Percentiles rank a stretch among this genome's conserved stretches.
phyloP scores from a whole-genome alignment of 192 early-diverging fungal genomes.

The Mortierella alpina region DNA sequence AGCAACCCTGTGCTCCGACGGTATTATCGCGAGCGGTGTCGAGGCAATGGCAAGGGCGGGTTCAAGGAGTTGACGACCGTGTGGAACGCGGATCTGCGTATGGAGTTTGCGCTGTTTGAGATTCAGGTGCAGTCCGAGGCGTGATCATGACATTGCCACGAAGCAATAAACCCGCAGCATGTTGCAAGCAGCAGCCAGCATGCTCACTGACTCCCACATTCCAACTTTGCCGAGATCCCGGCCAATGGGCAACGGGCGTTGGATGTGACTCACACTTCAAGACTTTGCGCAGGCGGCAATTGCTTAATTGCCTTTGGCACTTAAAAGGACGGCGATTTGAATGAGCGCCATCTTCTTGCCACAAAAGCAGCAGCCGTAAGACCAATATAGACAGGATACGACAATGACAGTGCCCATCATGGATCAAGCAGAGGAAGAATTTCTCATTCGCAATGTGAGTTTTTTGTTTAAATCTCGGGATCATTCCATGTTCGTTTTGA shows the following conservation, averaged over 20 bases:
- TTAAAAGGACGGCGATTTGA: not conserved
- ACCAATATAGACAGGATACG: not conserved
- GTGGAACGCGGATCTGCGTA: constrained; percentile 3
- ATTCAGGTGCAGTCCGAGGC: not conserved
- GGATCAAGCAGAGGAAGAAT: constrained; percentile 8
- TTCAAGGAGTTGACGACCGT: constrained; percentile 20
- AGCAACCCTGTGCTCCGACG: constrained; percentile 12
- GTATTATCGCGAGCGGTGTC: constrained; percentile 31
- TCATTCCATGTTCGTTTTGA: not conserved
- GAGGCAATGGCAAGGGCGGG: constrained; percentile 14
- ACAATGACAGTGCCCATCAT: not conserved
- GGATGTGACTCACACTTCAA: too few species aligned
- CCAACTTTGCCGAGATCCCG: too few species aligned
- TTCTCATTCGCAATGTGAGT: constrained; percentile 34
- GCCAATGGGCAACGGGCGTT: too few species aligned
- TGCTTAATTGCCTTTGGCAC: too few species aligned
- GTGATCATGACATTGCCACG: too few species aligned
- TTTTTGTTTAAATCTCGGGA: not conserved
- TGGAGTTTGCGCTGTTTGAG: constrained; percentile 38
- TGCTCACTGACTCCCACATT: too few species aligned
- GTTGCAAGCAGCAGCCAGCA: too few species aligned
- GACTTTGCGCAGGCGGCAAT: not conserved
- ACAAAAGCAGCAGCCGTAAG: not conserved
- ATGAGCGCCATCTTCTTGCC: too few species aligned
- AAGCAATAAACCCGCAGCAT: too few species aligned